Evolutionary conservation across 495 filamentous ascomycete species (phyloP).

Genomic region (Penicillium goetzii): DNA sequence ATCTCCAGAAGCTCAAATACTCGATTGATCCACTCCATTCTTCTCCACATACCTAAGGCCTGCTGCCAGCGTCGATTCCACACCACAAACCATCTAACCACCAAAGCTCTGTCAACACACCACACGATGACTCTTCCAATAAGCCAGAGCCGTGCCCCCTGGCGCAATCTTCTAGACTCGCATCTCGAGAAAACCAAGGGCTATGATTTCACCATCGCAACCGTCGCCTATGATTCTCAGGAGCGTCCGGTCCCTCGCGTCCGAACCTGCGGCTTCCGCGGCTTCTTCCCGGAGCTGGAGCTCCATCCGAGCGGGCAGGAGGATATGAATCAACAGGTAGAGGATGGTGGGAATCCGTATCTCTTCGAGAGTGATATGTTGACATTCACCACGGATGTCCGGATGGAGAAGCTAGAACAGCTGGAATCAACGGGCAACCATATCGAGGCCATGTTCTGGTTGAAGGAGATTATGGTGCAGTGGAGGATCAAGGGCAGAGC

Average conservation of each 20-base stretch:
- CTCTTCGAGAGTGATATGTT: slow-evolving; percentile 74
- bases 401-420: slow-evolving; percentile 81
- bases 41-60: not conserved
- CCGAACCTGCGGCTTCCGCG: slow-evolving; percentile 75
- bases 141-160: slow-evolving; percentile 53
- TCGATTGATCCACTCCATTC: not conserved
- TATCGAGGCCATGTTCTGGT: slow-evolving; percentile 86
- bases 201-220: slow-evolving; percentile 73
- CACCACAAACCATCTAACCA: not conserved
- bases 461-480: slow-evolving; percentile 68
- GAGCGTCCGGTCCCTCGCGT: slow-evolving; percentile 57
- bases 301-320: slow-evolving; percentile 57
- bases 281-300: slow-evolving; percentile 71
- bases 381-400: slow-evolving; percentile 82
- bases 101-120: not conserved
- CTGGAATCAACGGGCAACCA: slow-evolving; percentile 59
- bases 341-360: slow-evolving; percentile 58
- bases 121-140: slow-evolving; percentile 16
- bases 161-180: slow-evolving; percentile 67
- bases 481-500: slow-evolving; percentile 82
- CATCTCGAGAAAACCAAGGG: slow-evolving; percentile 63
- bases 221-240: slow-evolving; percentile 54
- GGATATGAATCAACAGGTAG: slow-evolving; percentile 62
- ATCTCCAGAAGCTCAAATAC: not conserved
- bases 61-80: not conserved